Evolutionary conservation across 2,329 filamentous ascomycete species (phyloP).

Genomic region (Colletotrichum camelliae): DNA sequence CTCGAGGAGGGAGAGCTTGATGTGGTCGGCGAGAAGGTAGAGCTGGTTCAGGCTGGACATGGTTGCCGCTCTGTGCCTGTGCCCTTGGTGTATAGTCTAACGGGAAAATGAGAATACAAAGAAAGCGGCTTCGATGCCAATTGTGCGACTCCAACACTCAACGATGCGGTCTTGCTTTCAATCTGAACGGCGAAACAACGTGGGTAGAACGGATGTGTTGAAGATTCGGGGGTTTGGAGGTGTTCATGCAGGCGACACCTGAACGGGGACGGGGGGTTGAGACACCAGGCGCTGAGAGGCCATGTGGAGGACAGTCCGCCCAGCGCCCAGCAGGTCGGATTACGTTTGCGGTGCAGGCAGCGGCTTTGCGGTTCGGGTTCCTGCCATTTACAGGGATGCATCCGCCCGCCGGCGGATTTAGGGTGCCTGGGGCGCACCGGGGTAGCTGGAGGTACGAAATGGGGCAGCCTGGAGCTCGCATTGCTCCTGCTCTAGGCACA

Average conservation of each 20-base stretch:
- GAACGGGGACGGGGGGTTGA: not conserved
- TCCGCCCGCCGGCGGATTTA: not conserved
- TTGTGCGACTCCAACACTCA: not conserved
- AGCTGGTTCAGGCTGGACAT: constrained; percentile 76
- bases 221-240: constrained; percentile 8
- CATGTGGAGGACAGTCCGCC: not conserved
- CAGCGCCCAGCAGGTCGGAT: not conserved
- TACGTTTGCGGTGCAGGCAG: constrained; percentile 1
- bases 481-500: not conserved
- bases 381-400: not conserved
- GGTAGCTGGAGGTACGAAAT: not conserved
- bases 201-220: constrained; percentile 1
- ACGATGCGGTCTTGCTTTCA: not conserved
- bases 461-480: not conserved
- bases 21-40: constrained; percentile 92
- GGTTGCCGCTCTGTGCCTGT: constrained; percentile 20
- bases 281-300: constrained; percentile 10
- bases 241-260: constrained; percentile 11
- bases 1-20: constrained; percentile 94
- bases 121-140: not conserved
- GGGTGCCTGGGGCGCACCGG: not conserved
- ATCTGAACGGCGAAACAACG: not conserved
- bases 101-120: not conserved
- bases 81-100: not conserved
- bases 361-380: not conserved